Percentiles rank a stretch among this genome's conserved stretches.
phyloP scores from a whole-genome alignment of 1,284 basidiomycete genomes.

The Blastosporella zonata region DNA sequence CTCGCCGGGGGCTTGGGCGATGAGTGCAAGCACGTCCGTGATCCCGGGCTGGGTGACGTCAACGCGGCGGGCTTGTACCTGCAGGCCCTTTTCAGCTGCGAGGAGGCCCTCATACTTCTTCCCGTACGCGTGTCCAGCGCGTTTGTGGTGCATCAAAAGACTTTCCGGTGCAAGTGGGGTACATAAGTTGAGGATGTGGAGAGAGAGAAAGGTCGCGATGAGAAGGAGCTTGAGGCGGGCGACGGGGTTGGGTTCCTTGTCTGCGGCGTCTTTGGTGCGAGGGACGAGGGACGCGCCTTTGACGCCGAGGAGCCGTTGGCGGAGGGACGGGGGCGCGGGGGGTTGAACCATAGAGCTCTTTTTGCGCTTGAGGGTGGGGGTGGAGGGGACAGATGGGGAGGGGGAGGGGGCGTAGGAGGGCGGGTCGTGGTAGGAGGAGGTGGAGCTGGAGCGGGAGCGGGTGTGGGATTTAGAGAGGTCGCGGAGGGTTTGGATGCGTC shows the following conservation, averaged over 20 bases:
- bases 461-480: conserved; percentile 28
- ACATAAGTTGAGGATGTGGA: conserved; percentile 91
- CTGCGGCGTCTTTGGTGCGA: conserved; percentile 16
- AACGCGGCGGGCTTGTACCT: conserved; percentile 39
- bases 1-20: conserved; percentile 22
- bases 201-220: conserved; percentile 82
- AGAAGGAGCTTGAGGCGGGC: conserved; percentile 68
- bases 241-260: conserved; percentile 72
- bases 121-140: conserved; percentile 1
- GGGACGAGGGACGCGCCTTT: conserved; percentile 58
- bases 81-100: conserved; percentile 22
- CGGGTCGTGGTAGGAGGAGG: conserved; percentile 21
- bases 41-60: conserved; percentile 64
- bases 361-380: conserved; percentile 4
- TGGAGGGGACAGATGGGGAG: conserved; percentile 3
- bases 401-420: conserved; percentile 9
- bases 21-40: conserved; percentile 53
- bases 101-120: conserved; percentile 13
- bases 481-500: conserved; percentile 46
- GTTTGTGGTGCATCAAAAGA: conserved; percentile 14
- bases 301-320: conserved; percentile 49
- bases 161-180: conserved; percentile 80
- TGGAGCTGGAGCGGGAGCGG: conserved; percentile 25
- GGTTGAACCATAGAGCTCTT: conserved; percentile 28
- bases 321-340: conserved; percentile 20